Conservation (phyloP, 2,329 filamentous ascomycete genomes). For the Nothopassalora personata region DNA sequence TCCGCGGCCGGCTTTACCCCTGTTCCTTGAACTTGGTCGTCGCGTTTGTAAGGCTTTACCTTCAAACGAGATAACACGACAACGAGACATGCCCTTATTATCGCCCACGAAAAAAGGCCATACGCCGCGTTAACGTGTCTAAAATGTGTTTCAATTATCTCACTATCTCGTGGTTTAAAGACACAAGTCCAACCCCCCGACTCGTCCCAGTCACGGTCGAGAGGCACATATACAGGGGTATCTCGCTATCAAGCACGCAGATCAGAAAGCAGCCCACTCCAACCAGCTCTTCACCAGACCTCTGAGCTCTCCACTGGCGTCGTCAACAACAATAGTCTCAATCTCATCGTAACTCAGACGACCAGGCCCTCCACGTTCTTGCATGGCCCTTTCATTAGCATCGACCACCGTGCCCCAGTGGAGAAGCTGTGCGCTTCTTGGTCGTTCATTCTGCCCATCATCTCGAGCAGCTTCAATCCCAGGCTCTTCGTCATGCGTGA, state of each 20-base stretch:
- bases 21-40: too few relatives aligned
- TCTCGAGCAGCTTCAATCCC: neutral
- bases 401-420: constrained; percentile 49
- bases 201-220: neutral
- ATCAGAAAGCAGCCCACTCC: constrained; percentile 62
- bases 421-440: constrained; percentile 31
- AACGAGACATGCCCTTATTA: too few relatives aligned
- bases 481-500: neutral
- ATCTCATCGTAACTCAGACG: constrained; percentile 76
- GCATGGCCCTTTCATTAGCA: constrained; percentile 62
- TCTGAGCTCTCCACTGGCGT: constrained; percentile 57
- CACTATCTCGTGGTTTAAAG: too few relatives aligned
- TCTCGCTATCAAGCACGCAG: neutral
- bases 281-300: constrained; percentile 89
- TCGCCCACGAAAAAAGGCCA: too few relatives aligned
- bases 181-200: neutral
- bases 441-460: constrained; percentile 10
- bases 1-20: too few relatives aligned
- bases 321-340: constrained; percentile 61
- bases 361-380: constrained; percentile 69
- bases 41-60: too few relatives aligned
- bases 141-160: too few relatives aligned
- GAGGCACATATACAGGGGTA: neutral
- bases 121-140: too few relatives aligned
- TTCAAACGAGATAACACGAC: too few relatives aligned